phyloP scores from a whole-genome alignment of 2,329 filamentous ascomycete genomes.

The Diaporthe amygdali region DNA sequence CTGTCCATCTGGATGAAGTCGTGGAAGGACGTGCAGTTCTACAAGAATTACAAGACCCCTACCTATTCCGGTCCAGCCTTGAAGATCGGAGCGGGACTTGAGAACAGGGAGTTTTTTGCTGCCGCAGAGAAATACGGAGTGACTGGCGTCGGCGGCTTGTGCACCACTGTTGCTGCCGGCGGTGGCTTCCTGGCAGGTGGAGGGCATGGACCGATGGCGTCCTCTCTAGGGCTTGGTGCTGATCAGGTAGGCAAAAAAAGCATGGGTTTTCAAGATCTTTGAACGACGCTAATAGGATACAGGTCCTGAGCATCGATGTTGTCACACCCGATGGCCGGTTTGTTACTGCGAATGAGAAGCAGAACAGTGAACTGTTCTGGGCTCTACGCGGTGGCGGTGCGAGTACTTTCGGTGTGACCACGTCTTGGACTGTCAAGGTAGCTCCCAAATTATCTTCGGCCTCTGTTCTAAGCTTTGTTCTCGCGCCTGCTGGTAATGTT shows the following conservation, averaged over 20 bases:
- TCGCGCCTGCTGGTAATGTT: conserved; percentile 46
- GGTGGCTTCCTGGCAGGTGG: not conserved
- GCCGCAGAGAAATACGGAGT: not conserved
- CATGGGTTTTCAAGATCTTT: not conserved
- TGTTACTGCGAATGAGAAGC: conserved; percentile 42
- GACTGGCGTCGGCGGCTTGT: conserved; percentile 5
- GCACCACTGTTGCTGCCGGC: conserved; percentile 10
- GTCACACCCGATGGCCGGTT: conserved; percentile 49
- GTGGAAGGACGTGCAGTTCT: conserved; percentile 37
- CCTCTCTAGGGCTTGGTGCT: not conserved
- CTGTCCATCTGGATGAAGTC: conserved; percentile 43
- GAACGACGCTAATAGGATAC: not conserved
- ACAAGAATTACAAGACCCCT: conserved; percentile 33
- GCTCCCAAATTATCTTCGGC: conserved; percentile 26
- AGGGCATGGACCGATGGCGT: not conserved
- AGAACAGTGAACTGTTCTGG: conserved; percentile 54
- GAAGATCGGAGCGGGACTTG: conserved; percentile 31
- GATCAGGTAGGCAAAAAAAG: not conserved
- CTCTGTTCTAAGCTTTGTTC: not conserved
- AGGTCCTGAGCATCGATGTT: conserved; percentile 39
- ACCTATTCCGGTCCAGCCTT: conserved; percentile 53
- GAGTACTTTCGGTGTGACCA: conserved; percentile 39
- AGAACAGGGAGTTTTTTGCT: conserved; percentile 9
- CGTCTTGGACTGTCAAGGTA: conserved; percentile 32
- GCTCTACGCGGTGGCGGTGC: conserved; percentile 50